Evolutionary conservation across 805 yeast genomes (phyloP).

Genomic region (Pichia phayaonensis): DNA sequence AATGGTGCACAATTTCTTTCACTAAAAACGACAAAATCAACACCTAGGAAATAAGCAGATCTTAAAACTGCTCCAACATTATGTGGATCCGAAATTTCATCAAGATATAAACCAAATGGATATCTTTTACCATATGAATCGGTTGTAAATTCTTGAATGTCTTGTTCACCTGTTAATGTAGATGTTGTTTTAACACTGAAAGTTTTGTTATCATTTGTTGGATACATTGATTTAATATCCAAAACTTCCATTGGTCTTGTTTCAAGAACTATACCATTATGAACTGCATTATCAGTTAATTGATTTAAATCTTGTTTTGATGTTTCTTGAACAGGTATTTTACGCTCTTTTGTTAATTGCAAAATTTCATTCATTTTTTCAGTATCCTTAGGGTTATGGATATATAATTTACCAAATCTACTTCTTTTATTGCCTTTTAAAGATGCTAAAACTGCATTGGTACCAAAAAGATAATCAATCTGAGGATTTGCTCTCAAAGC

Average conservation of each 20-base stretch:
- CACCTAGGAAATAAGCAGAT: slow-evolving; percentile 77
- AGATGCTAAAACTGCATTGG: slow-evolving; percentile 68
- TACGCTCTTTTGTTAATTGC: slow-evolving; percentile 36
- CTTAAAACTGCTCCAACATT: slow-evolving; percentile 79
- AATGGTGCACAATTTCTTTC: slow-evolving; percentile 64
- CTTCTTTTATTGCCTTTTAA: slow-evolving; percentile 47
- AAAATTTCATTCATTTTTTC: slow-evolving; percentile 35
- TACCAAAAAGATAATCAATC: slow-evolving; percentile 68
- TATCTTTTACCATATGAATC: slow-evolving; percentile 20
- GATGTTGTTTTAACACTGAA: background rate
- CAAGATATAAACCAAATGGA: slow-evolving; percentile 71
- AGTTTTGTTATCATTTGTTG: background rate
- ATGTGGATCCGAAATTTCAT: slow-evolving; percentile 80
- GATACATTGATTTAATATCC: background rate
- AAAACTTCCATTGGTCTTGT: slow-evolving; percentile 43
- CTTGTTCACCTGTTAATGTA: background rate
- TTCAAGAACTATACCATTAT: slow-evolving; percentile 72
- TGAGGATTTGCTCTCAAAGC: slow-evolving; percentile 34
- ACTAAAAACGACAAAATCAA: slow-evolving; percentile 66
- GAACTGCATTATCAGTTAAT: slow-evolving; percentile 61
- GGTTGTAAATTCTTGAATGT: background rate
- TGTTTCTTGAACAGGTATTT: slow-evolving; percentile 27
- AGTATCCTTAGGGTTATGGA: slow-evolving; percentile 31
- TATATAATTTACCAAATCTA: slow-evolving; percentile 42
- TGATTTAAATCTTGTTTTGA: slow-evolving; percentile 49